These are phyloP conservation scores for Phytophthora boehmeriae DNA, from an alignment of 352 stramenopile genomes.

Conservation along the genomic window DNA sequence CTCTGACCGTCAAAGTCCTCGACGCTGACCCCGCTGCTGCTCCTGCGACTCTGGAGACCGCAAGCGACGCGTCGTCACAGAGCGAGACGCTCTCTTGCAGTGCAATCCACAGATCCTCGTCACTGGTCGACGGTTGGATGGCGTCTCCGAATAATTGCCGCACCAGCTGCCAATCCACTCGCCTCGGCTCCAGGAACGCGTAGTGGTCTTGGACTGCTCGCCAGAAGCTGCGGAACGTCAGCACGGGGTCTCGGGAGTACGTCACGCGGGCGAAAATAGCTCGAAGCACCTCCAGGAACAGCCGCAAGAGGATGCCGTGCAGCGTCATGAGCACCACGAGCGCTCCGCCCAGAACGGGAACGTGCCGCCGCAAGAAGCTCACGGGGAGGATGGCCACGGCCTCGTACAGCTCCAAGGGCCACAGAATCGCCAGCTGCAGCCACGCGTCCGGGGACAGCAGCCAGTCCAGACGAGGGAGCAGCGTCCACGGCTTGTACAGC, in stretches of 20 bases:
- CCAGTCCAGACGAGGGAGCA: conserved; percentile 36
- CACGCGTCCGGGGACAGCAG: conserved; percentile 49
- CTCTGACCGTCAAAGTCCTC: conserved; percentile 33
- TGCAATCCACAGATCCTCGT: conserved; percentile 84
- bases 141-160: conserved; percentile 75
- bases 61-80: conserved; percentile 71
- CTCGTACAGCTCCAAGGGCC: conserved; percentile 80
- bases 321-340: conserved; percentile 83
- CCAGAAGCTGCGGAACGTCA: conserved; percentile 84
- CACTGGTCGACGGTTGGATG: conserved; percentile 60
- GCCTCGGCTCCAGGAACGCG: conserved; percentile 52
- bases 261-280: conserved; percentile 73
- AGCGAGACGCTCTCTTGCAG: conserved; percentile 76
- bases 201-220: conserved; percentile 70
- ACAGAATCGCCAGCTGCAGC: conserved; percentile 63
- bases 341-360: conserved; percentile 72
- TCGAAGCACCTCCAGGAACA: conserved; percentile 69
- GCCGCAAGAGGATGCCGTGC: conserved; percentile 70
- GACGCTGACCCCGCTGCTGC: conserved; percentile 1
- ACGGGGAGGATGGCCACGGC: conserved; percentile 75
- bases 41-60: conserved; percentile 37
- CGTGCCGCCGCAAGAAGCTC: conserved; percentile 74
- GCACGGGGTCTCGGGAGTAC: conserved; percentile 61
- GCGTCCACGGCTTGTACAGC: conserved; percentile 23
- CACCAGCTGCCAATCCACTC: conserved; percentile 71